Percentiles rank a stretch among this genome's conserved stretches.
Conservation (phyloP, 768 basidiomycete species). For the Coprinellus micaceus region DNA sequence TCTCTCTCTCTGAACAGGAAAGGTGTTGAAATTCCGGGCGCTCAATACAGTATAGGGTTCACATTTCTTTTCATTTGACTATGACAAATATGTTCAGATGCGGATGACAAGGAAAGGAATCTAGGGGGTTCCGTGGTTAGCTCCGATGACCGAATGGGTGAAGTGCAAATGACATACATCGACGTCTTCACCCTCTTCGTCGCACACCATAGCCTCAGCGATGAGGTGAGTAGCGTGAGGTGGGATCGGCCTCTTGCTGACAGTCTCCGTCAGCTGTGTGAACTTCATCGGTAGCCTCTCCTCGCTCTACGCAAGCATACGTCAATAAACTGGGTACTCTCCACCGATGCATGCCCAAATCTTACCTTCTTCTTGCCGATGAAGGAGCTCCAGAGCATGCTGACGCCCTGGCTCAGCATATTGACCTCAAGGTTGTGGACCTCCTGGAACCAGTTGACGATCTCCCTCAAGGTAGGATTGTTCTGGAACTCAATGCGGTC, state of each 20-base stretch:
- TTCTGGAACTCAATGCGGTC: conserved; percentile 92
- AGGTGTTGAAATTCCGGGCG: too few species aligned
- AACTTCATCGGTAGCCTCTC: conserved; percentile 88
- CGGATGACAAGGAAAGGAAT: conserved; percentile 81
- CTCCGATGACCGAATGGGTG: not conserved
- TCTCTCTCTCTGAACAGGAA: conserved; percentile 1
- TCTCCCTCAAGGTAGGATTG: conserved; percentile 83
- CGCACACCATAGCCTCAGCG: conserved; percentile 91
- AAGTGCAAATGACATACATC: conserved; percentile 53
- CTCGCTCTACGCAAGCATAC: conserved; percentile 54
- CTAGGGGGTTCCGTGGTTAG: conserved; percentile 31
- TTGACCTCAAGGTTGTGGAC: conserved; percentile 83
- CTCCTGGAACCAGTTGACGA: conserved; percentile 79
- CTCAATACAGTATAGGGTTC: too few species aligned
- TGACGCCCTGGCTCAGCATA: conserved; percentile 97
- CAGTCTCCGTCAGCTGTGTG: conserved; percentile 84
- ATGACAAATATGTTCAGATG: conserved; percentile 36
- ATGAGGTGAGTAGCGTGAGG: conserved; percentile 80
- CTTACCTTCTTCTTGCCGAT: conserved; percentile 88
- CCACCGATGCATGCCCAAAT: conserved; percentile 5
- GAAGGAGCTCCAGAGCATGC: conserved; percentile 97
- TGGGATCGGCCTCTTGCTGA: conserved; percentile 91
- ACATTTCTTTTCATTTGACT: not conserved
- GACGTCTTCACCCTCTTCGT: conserved; percentile 91
- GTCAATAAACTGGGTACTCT: conserved; percentile 3